These are phyloP conservation scores for Drechslerella dactyloides DNA, from an alignment of 2,329 filamentous ascomycete genomes.

Conservation along the genomic window DNA sequence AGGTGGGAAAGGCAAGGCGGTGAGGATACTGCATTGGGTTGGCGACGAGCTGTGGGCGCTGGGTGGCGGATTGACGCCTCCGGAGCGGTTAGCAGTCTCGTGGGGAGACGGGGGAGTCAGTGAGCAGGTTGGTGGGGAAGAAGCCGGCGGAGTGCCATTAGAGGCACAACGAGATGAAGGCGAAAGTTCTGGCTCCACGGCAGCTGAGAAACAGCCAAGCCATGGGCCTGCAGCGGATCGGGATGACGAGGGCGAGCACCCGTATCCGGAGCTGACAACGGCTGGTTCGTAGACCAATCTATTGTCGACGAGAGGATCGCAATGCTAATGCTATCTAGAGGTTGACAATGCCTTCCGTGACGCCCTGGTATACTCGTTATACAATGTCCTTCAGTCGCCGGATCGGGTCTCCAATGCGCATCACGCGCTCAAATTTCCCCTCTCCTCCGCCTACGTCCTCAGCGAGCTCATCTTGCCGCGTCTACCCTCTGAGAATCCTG, in stretches of 20 bases:
- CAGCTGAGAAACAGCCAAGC: constrained; percentile 24
- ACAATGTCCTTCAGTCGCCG: constrained; percentile 64
- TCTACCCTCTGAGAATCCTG: constrained; percentile 62
- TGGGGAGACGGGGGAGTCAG: no score
- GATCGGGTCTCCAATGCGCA: constrained; percentile 54
- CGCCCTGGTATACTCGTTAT: constrained; percentile 69
- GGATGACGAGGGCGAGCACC: constrained; percentile 28
- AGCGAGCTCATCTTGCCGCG: constrained; percentile 71
- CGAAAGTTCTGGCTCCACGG: constrained; percentile 56
- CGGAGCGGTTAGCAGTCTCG: constrained; percentile 64
- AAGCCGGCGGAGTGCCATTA: constrained; percentile 45
- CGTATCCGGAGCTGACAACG: constrained; percentile 62
- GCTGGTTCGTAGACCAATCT: constrained; percentile 60
- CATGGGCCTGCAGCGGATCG: constrained; percentile 5
- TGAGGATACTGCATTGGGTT: constrained; percentile 70
- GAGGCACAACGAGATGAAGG: constrained; percentile 59
- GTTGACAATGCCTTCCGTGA: constrained; percentile 71
- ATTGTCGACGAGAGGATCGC: neutral
- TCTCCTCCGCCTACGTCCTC: constrained; percentile 70
- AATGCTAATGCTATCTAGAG: constrained; percentile 60
- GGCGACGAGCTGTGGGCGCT: constrained; percentile 73
- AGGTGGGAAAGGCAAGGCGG: constrained; percentile 69
- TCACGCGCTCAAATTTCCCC: constrained; percentile 65
- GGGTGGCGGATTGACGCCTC: constrained; percentile 58
- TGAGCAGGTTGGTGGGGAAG: constrained; percentile 12